Percentiles rank a stretch among this genome's conserved stretches.
These are phyloP conservation scores for Penicillium polonicum DNA, from an alignment of 2,329 filamentous ascomycete genomes.

Conservation along the genomic window DNA sequence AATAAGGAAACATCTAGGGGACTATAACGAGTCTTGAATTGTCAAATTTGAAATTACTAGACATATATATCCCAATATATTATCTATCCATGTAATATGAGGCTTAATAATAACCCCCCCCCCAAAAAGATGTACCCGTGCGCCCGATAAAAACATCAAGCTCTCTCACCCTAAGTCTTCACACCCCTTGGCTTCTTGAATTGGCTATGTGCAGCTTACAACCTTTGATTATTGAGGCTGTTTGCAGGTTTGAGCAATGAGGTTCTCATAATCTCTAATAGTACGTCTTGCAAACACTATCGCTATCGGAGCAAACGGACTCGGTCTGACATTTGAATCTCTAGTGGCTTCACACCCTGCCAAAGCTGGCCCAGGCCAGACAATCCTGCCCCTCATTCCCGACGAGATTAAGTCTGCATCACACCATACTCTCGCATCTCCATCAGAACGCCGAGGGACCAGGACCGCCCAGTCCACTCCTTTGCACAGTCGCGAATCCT, in stretches of 20 bases:
- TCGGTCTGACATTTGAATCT: conserved; percentile 8
- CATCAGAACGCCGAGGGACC: conserved; percentile 38
- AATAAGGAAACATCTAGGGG: background rate
- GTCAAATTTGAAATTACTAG: background rate
- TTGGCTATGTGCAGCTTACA: conserved; percentile 6
- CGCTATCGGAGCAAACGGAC: conserved; percentile 5
- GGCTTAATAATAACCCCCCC: conserved; percentile 11
- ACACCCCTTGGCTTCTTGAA: conserved; percentile 2
- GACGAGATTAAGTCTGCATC: conserved; percentile 40
- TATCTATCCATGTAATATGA: background rate
- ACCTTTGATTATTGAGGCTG: background rate
- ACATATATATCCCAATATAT: background rate
- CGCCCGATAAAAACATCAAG: conserved; percentile 13
- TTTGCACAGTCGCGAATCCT: conserved; percentile 47
- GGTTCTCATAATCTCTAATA: conserved; percentile 1
- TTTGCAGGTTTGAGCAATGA: conserved; percentile 5
- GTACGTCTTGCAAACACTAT: conserved; percentile 1
- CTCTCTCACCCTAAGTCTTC: background rate
- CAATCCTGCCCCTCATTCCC: conserved; percentile 42
- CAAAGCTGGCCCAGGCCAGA: conserved; percentile 40
- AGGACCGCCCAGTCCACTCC: conserved; percentile 40
- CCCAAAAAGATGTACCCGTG: conserved; percentile 4
- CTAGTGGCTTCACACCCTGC: conserved; percentile 40
- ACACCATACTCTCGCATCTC: conserved; percentile 40
- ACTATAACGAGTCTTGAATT: background rate